A percentile compares a stretch with the other conserved stretches of the same genome.
phyloP scores from a whole-genome alignment of 306 rosid species.

The Prunus campanulata region DNA sequence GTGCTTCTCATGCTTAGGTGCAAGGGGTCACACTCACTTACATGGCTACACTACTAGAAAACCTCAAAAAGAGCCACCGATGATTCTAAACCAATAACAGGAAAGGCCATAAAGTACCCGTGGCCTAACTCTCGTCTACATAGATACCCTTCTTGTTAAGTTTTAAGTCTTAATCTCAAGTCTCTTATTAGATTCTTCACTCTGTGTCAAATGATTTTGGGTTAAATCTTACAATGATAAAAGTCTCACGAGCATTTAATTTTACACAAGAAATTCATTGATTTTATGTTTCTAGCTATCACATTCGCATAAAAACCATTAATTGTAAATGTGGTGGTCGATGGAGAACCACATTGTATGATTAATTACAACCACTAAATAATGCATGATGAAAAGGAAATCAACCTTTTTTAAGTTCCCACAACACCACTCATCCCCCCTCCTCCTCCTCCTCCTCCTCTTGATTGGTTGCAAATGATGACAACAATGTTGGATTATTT shows the following conservation, averaged over 20 bases:
- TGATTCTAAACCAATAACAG: too few relatives aligned
- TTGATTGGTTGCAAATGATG: not conserved
- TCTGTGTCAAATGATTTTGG: not conserved
- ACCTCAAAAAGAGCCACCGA: too few relatives aligned
- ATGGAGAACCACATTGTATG: conserved; percentile 28
- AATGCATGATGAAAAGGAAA: not conserved
- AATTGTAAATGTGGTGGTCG: conserved; percentile 20
- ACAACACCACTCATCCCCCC: too few relatives aligned
- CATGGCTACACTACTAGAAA: too few relatives aligned
- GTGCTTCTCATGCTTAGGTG: not conserved
- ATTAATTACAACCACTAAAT: not conserved
- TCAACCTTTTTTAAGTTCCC: not conserved
- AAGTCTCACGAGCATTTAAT: not conserved
- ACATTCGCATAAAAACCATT: not conserved
- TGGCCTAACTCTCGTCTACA: too few relatives aligned
- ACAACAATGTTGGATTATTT: not conserved
- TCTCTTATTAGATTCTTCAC: too few relatives aligned
- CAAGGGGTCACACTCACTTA: too few relatives aligned
- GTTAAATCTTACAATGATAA: too few relatives aligned
- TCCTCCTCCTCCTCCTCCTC: rapidly evolving
- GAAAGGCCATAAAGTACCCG: too few relatives aligned
- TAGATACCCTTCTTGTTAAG: too few relatives aligned
- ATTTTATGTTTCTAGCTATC: not conserved
- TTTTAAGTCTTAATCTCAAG: too few relatives aligned
- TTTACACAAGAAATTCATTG: not conserved